Percentiles rank a stretch among this genome's conserved stretches.
These are phyloP conservation scores for Fusarium sp. DNA, from an alignment of 2,329 filamentous ascomycete species.

Conservation along the genomic window DNA sequence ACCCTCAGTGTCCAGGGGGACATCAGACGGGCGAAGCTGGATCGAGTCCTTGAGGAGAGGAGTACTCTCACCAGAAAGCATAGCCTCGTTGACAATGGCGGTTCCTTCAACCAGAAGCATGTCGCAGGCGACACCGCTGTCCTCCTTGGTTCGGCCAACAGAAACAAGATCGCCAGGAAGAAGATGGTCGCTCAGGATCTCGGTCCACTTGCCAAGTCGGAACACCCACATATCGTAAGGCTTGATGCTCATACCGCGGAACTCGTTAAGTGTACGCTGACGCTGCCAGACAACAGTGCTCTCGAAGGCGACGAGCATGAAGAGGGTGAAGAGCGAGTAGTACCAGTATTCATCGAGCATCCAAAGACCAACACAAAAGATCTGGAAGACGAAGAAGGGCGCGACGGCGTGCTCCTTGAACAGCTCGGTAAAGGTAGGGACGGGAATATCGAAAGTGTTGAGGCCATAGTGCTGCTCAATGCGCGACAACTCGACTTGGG, in stretches of 20 bases:
- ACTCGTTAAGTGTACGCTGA: conserved; percentile 94
- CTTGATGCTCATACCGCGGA: conserved; percentile 99
- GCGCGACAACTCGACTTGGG: conserved; percentile 79
- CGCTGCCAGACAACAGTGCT: conserved; percentile 99
- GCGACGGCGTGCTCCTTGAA: conserved; percentile 99
- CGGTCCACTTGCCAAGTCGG: conserved; percentile 86
- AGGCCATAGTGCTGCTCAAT: conserved; percentile 93
- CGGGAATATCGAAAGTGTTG: conserved; percentile 97
- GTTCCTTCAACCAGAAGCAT: conserved; percentile 96
- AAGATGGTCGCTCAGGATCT: conserved; percentile 90
- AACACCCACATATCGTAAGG: conserved; percentile 95
- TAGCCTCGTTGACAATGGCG: conserved; percentile 98
- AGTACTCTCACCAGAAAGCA: conserved; percentile 98
- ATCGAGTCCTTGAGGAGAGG: conserved; percentile 96
- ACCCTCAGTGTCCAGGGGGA: conserved; percentile 84
- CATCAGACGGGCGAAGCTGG: conserved; percentile 86
- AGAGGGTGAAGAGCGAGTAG: conserved; percentile 97
- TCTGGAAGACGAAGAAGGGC: conserved; percentile 98
- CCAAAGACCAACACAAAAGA: conserved; percentile 98
- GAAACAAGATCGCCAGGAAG: conserved; percentile 94
- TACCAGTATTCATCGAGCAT: conserved; percentile 99
- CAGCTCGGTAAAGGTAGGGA: conserved; percentile 93
- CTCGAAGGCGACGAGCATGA: conserved; percentile 98
- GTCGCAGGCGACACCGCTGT: conserved; percentile 95
- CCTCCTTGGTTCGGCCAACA: conserved; percentile 93